phyloP scores from a whole-genome alignment of 2,329 filamentous ascomycete genomes.

The Gyromitra esculenta region DNA sequence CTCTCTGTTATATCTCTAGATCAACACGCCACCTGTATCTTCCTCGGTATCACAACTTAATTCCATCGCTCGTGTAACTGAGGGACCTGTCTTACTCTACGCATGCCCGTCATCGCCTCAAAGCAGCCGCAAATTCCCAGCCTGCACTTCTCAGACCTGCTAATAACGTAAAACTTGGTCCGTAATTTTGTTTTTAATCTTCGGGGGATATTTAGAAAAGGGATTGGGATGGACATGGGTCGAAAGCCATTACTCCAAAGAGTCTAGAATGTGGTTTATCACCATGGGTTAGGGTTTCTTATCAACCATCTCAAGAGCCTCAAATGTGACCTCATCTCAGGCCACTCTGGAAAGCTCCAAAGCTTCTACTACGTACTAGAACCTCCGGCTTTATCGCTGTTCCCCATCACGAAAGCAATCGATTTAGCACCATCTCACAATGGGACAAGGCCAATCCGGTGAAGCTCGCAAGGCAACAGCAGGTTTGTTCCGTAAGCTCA shows the following conservation, averaged over 20 bases:
- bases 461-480: conserved; percentile 24
- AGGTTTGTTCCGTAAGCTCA: conserved; percentile 28
- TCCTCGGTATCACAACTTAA: neutral
- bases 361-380: neutral
- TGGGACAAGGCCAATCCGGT: conserved; percentile 48
- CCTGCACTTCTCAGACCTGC: neutral
- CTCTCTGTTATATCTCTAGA: neutral
- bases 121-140: neutral
- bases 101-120: neutral
- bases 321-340: conserved; percentile 42
- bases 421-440: conserved; percentile 14
- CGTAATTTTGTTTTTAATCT: neutral
- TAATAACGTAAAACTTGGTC: neutral
- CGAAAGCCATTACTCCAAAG: neutral
- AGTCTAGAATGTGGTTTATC: neutral
- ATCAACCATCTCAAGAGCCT: conserved; percentile 6
- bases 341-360: conserved; percentile 12
- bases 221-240: neutral
- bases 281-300: neutral
- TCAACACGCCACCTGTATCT: neutral
- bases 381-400: neutral
- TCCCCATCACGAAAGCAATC: neutral
- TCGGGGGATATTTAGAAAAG: neutral
- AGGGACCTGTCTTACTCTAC: neutral
- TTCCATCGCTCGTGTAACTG: neutral